phyloP scores from a whole-genome alignment of 2,329 filamentous ascomycete genomes.

The Sarocladium strictum region DNA sequence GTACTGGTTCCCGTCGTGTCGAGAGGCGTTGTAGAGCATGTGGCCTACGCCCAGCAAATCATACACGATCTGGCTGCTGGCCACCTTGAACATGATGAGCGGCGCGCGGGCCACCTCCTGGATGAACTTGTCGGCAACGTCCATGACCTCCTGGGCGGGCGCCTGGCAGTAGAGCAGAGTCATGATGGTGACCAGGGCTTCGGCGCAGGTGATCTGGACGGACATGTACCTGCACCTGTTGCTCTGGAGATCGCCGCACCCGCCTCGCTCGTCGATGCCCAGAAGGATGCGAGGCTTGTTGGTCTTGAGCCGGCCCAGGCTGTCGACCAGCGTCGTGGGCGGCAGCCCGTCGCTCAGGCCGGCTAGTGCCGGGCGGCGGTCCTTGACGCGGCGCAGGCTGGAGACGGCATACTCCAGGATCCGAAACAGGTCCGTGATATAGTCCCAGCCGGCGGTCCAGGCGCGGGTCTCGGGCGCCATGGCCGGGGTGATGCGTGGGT shows the following conservation, averaged over 20 bases:
- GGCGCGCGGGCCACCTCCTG: constrained; percentile 1
- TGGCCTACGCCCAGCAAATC: constrained; percentile 6
- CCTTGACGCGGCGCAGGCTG: constrained; percentile 1
- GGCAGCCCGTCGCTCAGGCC: background rate
- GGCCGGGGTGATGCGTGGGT: constrained; percentile 12
- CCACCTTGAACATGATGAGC: constrained; percentile 10
- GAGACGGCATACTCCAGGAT: constrained; percentile 6
- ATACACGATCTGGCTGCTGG: constrained; percentile 9
- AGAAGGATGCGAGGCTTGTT: constrained; percentile 1
- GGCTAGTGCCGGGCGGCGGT: background rate
- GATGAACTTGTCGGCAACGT: constrained; percentile 5
- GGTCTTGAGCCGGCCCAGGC: background rate
- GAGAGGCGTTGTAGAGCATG: constrained; percentile 3
- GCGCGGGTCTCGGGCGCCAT: constrained; percentile 5
- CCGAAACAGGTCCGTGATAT: constrained; percentile 8
- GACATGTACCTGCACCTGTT: constrained; percentile 8
- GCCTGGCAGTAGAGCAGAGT: constrained; percentile 7
- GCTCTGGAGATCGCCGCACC: background rate
- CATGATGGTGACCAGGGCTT: constrained; percentile 8
- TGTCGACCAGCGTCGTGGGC: constrained; percentile 6
- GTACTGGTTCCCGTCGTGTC: background rate
- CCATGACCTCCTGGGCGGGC: constrained; percentile 6
- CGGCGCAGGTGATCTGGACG: constrained; percentile 8
- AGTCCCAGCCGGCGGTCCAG: constrained; percentile 9
- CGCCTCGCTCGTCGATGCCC: background rate